Percentiles rank a stretch among this genome's conserved stretches.
These are phyloP conservation scores for Eucalyptus virginea DNA, from an alignment of 345 rosid species.

Conservation along the genomic window DNA sequence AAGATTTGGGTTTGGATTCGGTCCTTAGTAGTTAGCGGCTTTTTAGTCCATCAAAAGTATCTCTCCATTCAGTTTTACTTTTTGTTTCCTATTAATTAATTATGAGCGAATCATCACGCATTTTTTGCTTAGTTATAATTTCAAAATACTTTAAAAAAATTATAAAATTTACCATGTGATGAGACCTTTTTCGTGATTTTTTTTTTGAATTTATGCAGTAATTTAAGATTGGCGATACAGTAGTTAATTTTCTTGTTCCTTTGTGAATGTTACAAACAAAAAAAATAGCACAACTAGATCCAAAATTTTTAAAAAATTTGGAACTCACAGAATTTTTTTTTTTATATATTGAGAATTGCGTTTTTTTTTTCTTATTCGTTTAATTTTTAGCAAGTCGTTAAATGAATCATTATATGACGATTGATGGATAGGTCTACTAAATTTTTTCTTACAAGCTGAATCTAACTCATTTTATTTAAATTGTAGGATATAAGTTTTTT, in stretches of 20 bases:
- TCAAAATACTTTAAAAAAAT: neutral
- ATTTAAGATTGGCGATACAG: neutral
- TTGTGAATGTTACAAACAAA: neutral
- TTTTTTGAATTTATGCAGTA: neutral
- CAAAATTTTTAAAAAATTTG: neutral
- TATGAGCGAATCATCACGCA: neutral
- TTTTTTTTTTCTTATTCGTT: neutral
- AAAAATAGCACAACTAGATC: neutral
- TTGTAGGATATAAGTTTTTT: neutral
- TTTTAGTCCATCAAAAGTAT: neutral
- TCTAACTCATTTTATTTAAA: neutral
- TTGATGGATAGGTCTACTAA: neutral
- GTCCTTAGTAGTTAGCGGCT: too few relatives aligned
- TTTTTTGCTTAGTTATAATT: neutral
- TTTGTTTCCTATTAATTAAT: neutral
- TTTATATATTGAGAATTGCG: neutral
- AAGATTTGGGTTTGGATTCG: too few relatives aligned
- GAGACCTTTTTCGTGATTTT: neutral
- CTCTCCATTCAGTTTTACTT: neutral
- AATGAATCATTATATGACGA: neutral
- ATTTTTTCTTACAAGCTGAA: neutral
- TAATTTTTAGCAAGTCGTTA: neutral
- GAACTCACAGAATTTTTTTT: neutral
- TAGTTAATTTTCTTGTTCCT: neutral
- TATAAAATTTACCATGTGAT: neutral